Evolutionary conservation across 108 stramenopile genomes (phyloP).

Genomic region (Cyclostephanos tholiformis): DNA sequence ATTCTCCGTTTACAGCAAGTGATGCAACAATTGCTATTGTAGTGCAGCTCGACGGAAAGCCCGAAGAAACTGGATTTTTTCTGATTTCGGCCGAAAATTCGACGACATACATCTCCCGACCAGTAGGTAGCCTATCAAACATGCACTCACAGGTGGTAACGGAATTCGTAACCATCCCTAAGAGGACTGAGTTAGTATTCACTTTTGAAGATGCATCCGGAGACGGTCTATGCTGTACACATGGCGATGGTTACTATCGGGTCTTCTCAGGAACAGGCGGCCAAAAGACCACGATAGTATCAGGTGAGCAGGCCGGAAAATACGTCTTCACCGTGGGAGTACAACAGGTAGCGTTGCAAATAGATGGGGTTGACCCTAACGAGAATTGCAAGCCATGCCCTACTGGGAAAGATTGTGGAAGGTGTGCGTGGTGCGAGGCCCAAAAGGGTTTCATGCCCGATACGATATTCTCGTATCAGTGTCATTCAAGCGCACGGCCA

Average conservation of each 20-base stretch:
- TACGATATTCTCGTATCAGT: slow-evolving; percentile 27
- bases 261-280: slow-evolving; percentile 24
- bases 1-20: background rate
- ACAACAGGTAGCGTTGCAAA: background rate
- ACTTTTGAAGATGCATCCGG: slow-evolving; percentile 7
- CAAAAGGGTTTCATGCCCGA: slow-evolving; percentile 26
- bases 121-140: slow-evolving; percentile 26
- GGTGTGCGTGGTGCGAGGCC: slow-evolving; percentile 37
- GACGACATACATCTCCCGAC: slow-evolving; percentile 20
- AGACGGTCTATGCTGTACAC: slow-evolving; percentile 11
- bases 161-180: slow-evolving; percentile 21
- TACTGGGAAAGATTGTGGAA: slow-evolving; percentile 24
- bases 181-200: slow-evolving; percentile 10
- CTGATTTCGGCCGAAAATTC: slow-evolving; percentile 16
- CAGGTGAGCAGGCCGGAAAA: slow-evolving; percentile 10
- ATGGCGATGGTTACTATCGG: slow-evolving; percentile 30
- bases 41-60: slow-evolving; percentile 26
- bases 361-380: slow-evolving; percentile 24
- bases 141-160: slow-evolving; percentile 13
- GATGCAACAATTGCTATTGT: slow-evolving; percentile 23
- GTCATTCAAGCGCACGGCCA: slow-evolving; percentile 19
- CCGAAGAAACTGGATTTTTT: slow-evolving; percentile 31
- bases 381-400: slow-evolving; percentile 34
- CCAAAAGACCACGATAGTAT: slow-evolving; percentile 25
- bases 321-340: slow-evolving; percentile 15